Evolutionary conservation across 2,329 filamentous ascomycete genomes (phyloP), one percentile per base, ranked within the genome.

Genomic region (Venturia asperata): DNA sequence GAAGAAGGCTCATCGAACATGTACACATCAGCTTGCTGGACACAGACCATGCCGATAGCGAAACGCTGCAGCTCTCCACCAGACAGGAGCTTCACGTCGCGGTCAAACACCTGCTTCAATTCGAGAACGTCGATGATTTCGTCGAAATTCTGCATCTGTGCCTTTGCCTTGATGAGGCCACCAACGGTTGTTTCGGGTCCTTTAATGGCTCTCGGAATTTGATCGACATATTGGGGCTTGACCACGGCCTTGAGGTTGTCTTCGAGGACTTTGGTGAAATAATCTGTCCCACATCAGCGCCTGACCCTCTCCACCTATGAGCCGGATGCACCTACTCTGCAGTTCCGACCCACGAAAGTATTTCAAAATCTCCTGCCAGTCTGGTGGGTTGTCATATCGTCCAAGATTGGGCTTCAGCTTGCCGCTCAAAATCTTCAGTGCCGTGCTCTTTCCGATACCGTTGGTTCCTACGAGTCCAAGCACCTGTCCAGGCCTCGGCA

Each of bases 371-470:
- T 97, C 94, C 80, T 97, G 92, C 94, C 95, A 99, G 77, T 99
- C 94, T 17, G 94, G 95, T 10, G 94, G 93, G 78, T 97, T 95
- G 70, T 97, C 92, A 76, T 90, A 96, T 75, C 89, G 85, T 70
- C 95, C 94, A 79, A 99, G 78, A 78, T 99, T 99, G 67, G 94
- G 94, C 86, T 99, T 99, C 73, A 99, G 84, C 81, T 97, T 99
- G 75, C 94, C 94, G 74, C 91, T 96, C 73, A 99, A 87, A 77
- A 99, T 97, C 83, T 99, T 99, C 77, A 99, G 82, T 10, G 94
- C 95, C n/a, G 94, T 99, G 81, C 92, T 97, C 86, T 99, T 99
- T 79, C 94, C 94, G 73, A 97, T 99, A 91, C 95, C 94, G 86
- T 99, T 99, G 72, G 94, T 97, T 77, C 94, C 95, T 56, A 99